These are phyloP conservation scores for Saccharomycopsis amapae DNA, from an alignment of 805 yeast genomes.

Conservation along the genomic window DNA sequence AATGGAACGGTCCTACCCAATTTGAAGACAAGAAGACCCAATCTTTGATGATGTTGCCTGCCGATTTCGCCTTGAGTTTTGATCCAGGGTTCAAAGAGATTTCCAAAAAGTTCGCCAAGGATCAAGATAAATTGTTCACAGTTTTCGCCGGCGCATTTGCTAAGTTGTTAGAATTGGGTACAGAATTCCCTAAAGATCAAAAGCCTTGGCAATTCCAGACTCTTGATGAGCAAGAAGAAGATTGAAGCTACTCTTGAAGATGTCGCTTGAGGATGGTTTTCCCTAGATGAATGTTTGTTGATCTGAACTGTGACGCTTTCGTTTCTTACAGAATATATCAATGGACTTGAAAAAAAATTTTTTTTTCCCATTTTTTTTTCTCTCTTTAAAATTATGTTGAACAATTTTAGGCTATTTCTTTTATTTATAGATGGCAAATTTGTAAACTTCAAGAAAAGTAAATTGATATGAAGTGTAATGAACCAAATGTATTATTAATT, in stretches of 20 bases:
- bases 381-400: too few relatives aligned
- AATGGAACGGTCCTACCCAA: slow-evolving; percentile 58
- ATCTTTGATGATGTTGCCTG: slow-evolving; percentile 76
- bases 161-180: slow-evolving; percentile 71
- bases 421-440: too few relatives aligned
- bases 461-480: too few relatives aligned
- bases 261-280: neutral
- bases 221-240: slow-evolving; percentile 60
- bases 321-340: too few relatives aligned
- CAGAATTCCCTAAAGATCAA: slow-evolving; percentile 47
- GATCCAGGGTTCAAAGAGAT: slow-evolving; percentile 53
- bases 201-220: slow-evolving; percentile 50
- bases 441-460: too few relatives aligned
- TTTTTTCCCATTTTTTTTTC: too few relatives aligned
- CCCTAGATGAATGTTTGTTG: too few relatives aligned
- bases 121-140: slow-evolving; percentile 51
- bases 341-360: too few relatives aligned
- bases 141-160: slow-evolving; percentile 64
- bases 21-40: slow-evolving; percentile 55
- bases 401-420: too few relatives aligned
- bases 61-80: slow-evolving; percentile 64
- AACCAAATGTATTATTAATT: too few relatives aligned
- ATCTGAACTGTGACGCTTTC: too few relatives aligned
- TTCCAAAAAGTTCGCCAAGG: slow-evolving; percentile 62
- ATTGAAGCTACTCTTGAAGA: neutral